phyloP scores from a whole-genome alignment of 2,329 filamentous ascomycete genomes.

The Knufia petricola region DNA sequence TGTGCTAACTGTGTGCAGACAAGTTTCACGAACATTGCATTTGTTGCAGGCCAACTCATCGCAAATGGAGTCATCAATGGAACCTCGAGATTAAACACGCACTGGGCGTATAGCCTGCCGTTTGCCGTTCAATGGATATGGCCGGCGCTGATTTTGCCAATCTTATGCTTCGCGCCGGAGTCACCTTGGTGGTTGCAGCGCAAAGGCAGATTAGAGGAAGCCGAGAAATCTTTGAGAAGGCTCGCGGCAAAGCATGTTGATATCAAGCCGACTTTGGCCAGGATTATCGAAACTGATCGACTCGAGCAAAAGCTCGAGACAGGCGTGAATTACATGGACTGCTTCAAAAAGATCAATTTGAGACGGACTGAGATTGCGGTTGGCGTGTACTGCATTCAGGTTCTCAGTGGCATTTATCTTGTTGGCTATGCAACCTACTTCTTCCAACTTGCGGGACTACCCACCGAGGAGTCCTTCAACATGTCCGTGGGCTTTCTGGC shows the following conservation, averaged over 20 bases:
- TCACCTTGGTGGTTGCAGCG: constrained; percentile 33
- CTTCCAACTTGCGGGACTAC: constrained; percentile 32
- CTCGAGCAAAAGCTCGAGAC: constrained; percentile 33
- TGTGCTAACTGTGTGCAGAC: no score
- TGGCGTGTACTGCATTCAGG: constrained; percentile 36
- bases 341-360: constrained; percentile 35
- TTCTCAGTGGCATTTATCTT: constrained; percentile 34
- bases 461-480: constrained; percentile 30
- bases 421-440: constrained; percentile 41
- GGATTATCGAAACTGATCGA: constrained; percentile 35
- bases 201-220: constrained; percentile 28
- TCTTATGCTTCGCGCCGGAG: constrained; percentile 31
- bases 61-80: constrained; percentile 29
- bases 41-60: constrained; percentile 32
- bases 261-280: constrained; percentile 32
- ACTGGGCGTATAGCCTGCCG: constrained; percentile 38
- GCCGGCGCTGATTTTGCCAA: constrained; percentile 28
- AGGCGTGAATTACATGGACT: constrained; percentile 30
- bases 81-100: constrained; percentile 25
- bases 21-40: constrained; percentile 42
- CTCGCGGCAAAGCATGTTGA: constrained; percentile 32
- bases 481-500: constrained; percentile 33
- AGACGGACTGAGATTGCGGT: constrained; percentile 37
- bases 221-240: constrained; percentile 28
- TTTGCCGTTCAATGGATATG: constrained; percentile 40